Percentiles rank a stretch among this genome's conserved stretches.
phyloP scores from a whole-genome alignment of 2,329 filamentous ascomycete species.

The Ascosphaera pollenicola region DNA sequence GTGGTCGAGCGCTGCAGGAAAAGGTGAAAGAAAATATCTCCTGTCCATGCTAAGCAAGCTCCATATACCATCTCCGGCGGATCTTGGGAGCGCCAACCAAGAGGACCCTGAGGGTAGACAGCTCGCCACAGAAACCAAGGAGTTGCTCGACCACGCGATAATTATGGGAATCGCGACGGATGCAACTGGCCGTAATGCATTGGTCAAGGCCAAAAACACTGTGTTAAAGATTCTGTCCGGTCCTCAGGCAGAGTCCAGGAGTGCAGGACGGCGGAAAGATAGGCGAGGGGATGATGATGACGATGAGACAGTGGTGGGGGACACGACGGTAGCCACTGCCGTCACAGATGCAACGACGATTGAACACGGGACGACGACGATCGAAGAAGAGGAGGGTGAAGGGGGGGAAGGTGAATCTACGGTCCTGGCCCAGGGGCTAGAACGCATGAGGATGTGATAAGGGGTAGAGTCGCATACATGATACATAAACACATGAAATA shows the following conservation, averaged over 20 bases:
- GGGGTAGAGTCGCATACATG: too few species aligned
- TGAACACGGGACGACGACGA: neutral
- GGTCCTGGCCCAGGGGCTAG: neutral
- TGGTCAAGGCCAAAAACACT: slow-evolving; percentile 24
- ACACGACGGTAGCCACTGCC: neutral
- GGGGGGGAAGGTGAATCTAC: neutral
- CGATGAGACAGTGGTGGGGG: neutral
- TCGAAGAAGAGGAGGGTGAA: neutral
- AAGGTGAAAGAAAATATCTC: slow-evolving; percentile 70
- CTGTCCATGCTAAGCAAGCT: slow-evolving; percentile 64
- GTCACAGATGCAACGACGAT: neutral
- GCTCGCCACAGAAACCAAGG: slow-evolving; percentile 31
- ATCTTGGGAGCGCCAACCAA: slow-evolving; percentile 22
- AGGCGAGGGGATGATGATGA: neutral
- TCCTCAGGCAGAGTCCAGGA: slow-evolving; percentile 22
- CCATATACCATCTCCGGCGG: slow-evolving; percentile 49
- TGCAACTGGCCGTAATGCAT: slow-evolving; percentile 21
- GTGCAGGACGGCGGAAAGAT: neutral
- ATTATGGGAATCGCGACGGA: slow-evolving; percentile 21
- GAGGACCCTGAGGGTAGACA: slow-evolving; percentile 32
- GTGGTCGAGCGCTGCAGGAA: slow-evolving; percentile 12
- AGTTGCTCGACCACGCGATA: slow-evolving; percentile 34
- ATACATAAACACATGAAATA: too few species aligned
- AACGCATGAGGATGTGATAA: neutral
- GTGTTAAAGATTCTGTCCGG: slow-evolving; percentile 22